phyloP scores from a whole-genome alignment of 2,329 filamentous ascomycete species.

The Cephalotrichum gorgonifer region DNA sequence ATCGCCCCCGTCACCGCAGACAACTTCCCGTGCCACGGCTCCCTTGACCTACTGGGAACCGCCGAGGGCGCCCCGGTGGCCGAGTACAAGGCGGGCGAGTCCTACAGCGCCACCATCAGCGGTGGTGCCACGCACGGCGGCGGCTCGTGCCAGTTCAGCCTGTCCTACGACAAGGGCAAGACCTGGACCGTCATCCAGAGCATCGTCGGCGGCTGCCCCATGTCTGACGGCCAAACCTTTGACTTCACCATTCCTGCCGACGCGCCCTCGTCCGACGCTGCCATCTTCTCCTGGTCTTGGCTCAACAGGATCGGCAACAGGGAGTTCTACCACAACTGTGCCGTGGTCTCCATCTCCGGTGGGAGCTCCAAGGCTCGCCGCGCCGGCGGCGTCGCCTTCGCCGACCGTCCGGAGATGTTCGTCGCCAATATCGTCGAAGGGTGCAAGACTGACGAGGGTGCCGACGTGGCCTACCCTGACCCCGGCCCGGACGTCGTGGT shows the following conservation, averaged over 20 bases:
- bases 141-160: constrained; percentile 65
- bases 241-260: constrained; percentile 57
- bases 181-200: constrained; percentile 59
- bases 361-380: constrained; percentile 18
- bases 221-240: constrained; percentile 36
- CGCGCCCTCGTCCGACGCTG: constrained; percentile 43
- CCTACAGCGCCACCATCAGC: constrained; percentile 52
- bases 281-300: constrained; percentile 67
- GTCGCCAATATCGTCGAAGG: constrained; percentile 55
- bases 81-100: constrained; percentile 50
- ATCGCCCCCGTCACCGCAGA: constrained; percentile 56
- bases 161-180: constrained; percentile 62
- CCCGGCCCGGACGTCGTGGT: constrained; percentile 47
- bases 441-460: constrained; percentile 47
- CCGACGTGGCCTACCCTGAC: constrained; percentile 54
- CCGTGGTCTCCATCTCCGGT: constrained; percentile 50
- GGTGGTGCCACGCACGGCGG: constrained; percentile 57
- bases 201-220: constrained; percentile 45
- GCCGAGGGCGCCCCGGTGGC: constrained; percentile 41
- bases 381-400: constrained; percentile 28
- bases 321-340: constrained; percentile 85
- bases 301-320: constrained; percentile 68
- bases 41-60: constrained; percentile 37
- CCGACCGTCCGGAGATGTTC: constrained; percentile 55
- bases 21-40: constrained; percentile 70